phyloP scores from a whole-genome alignment of 2,329 filamentous ascomycete genomes.

The Scleromitrula shiraiana region DNA sequence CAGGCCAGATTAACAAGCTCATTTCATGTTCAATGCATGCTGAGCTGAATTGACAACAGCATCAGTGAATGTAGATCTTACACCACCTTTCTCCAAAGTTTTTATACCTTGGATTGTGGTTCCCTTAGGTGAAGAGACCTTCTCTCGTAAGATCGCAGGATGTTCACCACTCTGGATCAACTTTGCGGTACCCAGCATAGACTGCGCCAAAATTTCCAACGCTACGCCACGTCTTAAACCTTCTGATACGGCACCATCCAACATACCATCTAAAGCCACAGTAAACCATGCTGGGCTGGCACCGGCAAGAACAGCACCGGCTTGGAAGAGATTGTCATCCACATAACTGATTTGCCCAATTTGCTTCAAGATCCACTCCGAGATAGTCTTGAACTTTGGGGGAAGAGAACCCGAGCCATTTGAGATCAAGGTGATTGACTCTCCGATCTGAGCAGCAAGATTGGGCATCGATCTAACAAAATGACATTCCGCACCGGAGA shows the following conservation, averaged over 20 bases:
- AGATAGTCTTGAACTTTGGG: neutral
- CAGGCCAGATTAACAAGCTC: too few species aligned
- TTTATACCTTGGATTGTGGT: constrained; percentile 9
- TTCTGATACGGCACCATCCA: constrained; percentile 7
- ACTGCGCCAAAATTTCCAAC: constrained; percentile 5
- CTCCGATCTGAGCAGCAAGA: constrained; percentile 6
- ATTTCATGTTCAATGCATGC: constrained; percentile 7
- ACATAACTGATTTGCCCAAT: constrained; percentile 5
- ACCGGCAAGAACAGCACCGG: constrained; percentile 5
- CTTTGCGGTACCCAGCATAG: constrained; percentile 8
- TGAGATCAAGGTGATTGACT: constrained; percentile 6
- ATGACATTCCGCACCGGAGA: neutral
- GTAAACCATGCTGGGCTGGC: constrained; percentile 8
- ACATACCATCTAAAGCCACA: constrained; percentile 6
- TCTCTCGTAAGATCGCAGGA: constrained; percentile 7
- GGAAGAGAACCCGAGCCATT: neutral
- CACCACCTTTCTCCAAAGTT: constrained; percentile 6
- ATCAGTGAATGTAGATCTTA: constrained; percentile 8
- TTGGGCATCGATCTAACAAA: constrained; percentile 7
- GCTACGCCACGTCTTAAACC: constrained; percentile 5
- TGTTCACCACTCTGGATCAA: constrained; percentile 9
- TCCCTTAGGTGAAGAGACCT: constrained; percentile 6
- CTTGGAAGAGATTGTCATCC: constrained; percentile 4
- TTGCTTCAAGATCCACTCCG: constrained; percentile 6
- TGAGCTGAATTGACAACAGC: constrained; percentile 4